A percentile compares a stretch with the other conserved stretches of the same genome.
Conservation (phyloP, 2,329 filamentous ascomycete genomes). For the Colletotrichum coccodes region DNA sequence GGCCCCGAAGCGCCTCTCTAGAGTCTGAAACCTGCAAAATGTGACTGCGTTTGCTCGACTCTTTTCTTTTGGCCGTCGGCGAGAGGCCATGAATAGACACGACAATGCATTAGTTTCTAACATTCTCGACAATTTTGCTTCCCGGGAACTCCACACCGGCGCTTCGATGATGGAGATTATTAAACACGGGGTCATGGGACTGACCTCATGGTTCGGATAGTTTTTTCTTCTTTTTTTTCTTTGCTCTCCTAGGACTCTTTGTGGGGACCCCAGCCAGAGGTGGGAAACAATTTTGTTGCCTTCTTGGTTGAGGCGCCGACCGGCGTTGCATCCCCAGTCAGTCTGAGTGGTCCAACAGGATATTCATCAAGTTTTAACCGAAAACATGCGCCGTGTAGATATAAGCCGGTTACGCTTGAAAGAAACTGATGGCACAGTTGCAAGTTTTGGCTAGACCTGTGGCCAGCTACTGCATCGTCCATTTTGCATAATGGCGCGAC, state of each 20-base stretch:
- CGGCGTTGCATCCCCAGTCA: not conserved
- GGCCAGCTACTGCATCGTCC: not conserved
- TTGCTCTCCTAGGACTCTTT: not conserved
- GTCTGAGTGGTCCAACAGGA: not conserved
- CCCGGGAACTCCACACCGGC: not conserved
- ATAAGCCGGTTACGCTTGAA: not conserved
- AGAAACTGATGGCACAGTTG: not conserved
- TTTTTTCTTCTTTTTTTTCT: too few relatives aligned
- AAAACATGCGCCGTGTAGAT: not conserved
- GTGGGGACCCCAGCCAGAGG: not conserved
- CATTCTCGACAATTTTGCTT: not conserved
- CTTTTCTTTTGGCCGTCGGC: not conserved
- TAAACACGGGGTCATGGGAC: not conserved
- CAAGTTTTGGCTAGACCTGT: not conserved
- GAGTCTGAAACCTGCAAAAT: constrained; percentile 18
- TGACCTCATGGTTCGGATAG: too few relatives aligned
- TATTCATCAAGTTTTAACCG: not conserved
- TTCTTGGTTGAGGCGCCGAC: not conserved
- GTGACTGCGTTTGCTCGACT: not conserved
- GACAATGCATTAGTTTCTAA: not conserved
- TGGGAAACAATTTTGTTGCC: not conserved
- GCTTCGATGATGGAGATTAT: not conserved
- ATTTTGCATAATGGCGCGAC: not conserved
- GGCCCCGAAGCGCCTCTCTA: constrained; percentile 6
- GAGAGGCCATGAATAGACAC: not conserved